Conservation (phyloP, 2,329 filamentous ascomycete genomes). For the Coniochaeta hoffmannii region DNA sequence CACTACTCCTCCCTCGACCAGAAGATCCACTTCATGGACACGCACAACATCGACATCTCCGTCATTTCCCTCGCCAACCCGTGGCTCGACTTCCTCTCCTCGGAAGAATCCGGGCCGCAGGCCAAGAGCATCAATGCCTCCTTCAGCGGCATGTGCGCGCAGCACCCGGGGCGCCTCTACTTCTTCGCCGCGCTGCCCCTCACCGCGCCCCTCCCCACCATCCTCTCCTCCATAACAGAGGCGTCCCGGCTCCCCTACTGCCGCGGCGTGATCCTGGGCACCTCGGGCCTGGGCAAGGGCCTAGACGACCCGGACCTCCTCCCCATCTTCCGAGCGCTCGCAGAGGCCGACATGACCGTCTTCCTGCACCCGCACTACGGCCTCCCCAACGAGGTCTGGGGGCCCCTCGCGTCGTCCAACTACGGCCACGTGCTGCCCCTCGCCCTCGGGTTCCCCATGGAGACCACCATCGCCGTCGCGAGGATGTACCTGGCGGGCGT, state of each 20-base stretch:
- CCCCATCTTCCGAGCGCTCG: constrained; percentile 63
- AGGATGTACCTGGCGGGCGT: constrained; percentile 83
- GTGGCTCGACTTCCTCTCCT: constrained; percentile 78
- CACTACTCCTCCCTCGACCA: constrained; percentile 75
- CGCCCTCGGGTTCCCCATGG: constrained; percentile 80
- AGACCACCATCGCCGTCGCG: constrained; percentile 85
- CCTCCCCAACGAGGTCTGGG: constrained; percentile 72
- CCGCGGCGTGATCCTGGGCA: constrained; percentile 83
- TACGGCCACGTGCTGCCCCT: constrained; percentile 87
- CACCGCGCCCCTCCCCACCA: constrained; percentile 53
- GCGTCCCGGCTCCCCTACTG: constrained; percentile 57
- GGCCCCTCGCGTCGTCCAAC: constrained; percentile 54
- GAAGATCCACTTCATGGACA: constrained; percentile 84
- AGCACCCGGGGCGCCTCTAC: constrained; percentile 62
- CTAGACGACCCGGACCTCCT: constrained; percentile 71
- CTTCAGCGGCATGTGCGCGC: constrained; percentile 63
- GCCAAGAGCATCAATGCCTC: constrained; percentile 70
- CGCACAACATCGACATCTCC: constrained; percentile 72
- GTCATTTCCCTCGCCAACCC: constrained; percentile 88
- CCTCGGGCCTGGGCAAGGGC: constrained; percentile 69
- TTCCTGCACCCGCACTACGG: constrained; percentile 94
- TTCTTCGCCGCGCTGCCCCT: constrained; percentile 80
- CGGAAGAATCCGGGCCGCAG: constrained; percentile 52
- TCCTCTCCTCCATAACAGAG: constrained; percentile 58
- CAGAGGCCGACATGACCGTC: constrained; percentile 56